phyloP scores from a whole-genome alignment of 805 yeast genomes.

The Suhomyces sp. region DNA sequence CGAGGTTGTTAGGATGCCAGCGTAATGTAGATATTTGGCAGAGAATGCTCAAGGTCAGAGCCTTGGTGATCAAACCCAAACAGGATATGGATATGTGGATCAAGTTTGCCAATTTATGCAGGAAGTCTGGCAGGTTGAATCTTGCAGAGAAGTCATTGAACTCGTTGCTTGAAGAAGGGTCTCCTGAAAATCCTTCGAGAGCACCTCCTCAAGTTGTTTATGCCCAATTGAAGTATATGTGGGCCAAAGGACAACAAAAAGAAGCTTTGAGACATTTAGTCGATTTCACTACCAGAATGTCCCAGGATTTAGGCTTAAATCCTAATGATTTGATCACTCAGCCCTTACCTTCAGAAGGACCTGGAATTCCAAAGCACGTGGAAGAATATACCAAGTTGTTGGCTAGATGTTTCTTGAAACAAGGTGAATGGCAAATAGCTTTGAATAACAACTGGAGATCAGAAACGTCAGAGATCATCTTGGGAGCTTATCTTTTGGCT shows the following conservation, averaged over 20 bases:
- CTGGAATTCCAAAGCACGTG: constrained; percentile 71
- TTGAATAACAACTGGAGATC: constrained; percentile 77
- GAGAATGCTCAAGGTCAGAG: constrained; percentile 86
- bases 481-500: constrained; percentile 89
- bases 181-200: constrained; percentile 59
- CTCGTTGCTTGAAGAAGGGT: constrained; percentile 71
- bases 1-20: constrained; percentile 88
- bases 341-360: constrained; percentile 71
- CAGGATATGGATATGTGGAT: constrained; percentile 98
- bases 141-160: constrained; percentile 90
- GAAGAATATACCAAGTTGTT: constrained; percentile 79
- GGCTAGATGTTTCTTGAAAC: constrained; percentile 93
- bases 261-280: constrained; percentile 84
- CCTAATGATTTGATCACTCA: constrained; percentile 86
- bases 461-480: constrained; percentile 72
- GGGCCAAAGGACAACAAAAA: constrained; percentile 88
- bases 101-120: constrained; percentile 91
- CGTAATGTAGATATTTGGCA: constrained; percentile 99
- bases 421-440: constrained; percentile 97
- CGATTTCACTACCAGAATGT: constrained; percentile 88
- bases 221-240: constrained; percentile 93
- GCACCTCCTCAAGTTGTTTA: constrained; percentile 97
- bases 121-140: constrained; percentile 90
- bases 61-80: constrained; percentile 89
- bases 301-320: constrained; percentile 81